phyloP scores from a whole-genome alignment of 106 monocot genomes.

The Dendrobium chrysotoxum region DNA sequence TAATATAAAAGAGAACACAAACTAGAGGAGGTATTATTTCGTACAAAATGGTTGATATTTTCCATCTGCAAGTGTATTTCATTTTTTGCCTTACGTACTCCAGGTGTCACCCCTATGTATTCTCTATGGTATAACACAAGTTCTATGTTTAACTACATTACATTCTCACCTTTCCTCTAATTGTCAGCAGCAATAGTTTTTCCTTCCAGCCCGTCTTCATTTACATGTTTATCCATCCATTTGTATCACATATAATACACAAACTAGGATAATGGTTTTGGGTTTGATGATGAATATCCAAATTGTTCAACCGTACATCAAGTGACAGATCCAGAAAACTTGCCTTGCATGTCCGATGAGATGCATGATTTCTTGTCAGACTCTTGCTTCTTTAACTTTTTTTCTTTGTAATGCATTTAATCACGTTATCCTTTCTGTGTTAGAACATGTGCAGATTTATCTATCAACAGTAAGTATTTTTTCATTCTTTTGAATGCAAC shows the following conservation, averaged over 20 bases:
- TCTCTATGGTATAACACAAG: neutral
- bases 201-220: neutral
- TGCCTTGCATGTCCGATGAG: neutral
- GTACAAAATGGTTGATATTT: neutral
- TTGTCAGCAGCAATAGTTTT: neutral
- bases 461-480: neutral
- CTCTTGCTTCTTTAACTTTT: neutral
- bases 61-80: neutral
- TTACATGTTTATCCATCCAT: neutral
- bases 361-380: neutral
- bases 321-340: neutral
- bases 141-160: neutral
- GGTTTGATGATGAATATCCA: neutral
- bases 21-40: neutral
- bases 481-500: conserved; percentile 1
- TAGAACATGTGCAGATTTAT: neutral
- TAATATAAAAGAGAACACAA: neutral
- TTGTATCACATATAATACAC: neutral
- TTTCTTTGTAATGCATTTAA: neutral
- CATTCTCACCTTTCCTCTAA: neutral
- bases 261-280: neutral
- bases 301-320: neutral
- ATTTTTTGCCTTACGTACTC: neutral
- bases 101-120: neutral
- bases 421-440: neutral